Evolutionary conservation across 305 asterid species (phyloP).

Genomic region (Fraxinus albicans): DNA sequence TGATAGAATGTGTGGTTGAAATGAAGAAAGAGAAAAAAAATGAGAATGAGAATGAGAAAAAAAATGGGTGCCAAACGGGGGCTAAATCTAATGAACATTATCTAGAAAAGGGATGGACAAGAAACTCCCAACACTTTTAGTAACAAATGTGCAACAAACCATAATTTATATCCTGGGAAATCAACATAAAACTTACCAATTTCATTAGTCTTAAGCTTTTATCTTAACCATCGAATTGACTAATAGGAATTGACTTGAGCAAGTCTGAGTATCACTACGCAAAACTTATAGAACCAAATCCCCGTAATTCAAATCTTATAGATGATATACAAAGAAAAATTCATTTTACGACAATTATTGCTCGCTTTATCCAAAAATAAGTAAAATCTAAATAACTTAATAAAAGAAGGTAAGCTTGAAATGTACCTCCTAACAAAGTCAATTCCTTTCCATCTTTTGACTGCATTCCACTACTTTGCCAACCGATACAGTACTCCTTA

Average conservation of each 20-base stretch:
- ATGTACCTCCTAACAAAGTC: conserved; percentile 77
- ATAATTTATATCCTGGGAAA: background rate
- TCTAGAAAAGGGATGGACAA: background rate
- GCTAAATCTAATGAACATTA: background rate
- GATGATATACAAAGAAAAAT: background rate
- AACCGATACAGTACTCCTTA: conserved; percentile 79
- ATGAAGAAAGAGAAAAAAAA: no score
- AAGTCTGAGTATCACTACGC: background rate
- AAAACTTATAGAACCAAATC: background rate
- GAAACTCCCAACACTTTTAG: background rate
- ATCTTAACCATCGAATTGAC: background rate
- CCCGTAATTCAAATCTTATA: background rate
- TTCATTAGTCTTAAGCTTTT: background rate
- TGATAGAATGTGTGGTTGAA: no score
- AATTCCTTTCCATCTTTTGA: conserved; percentile 76
- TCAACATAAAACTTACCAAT: background rate
- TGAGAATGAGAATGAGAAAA: no score
- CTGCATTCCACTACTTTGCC: conserved; percentile 86
- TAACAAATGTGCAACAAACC: background rate
- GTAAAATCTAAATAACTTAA: background rate
- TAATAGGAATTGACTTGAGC: background rate
- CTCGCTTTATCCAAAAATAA: background rate
- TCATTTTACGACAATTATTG: background rate
- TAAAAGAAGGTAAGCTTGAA: conserved; percentile 4
- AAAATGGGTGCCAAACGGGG: no score